These are phyloP conservation scores for Kokia cookei DNA, from an alignment of 441 rosid genomes.

Conservation along the genomic window DNA sequence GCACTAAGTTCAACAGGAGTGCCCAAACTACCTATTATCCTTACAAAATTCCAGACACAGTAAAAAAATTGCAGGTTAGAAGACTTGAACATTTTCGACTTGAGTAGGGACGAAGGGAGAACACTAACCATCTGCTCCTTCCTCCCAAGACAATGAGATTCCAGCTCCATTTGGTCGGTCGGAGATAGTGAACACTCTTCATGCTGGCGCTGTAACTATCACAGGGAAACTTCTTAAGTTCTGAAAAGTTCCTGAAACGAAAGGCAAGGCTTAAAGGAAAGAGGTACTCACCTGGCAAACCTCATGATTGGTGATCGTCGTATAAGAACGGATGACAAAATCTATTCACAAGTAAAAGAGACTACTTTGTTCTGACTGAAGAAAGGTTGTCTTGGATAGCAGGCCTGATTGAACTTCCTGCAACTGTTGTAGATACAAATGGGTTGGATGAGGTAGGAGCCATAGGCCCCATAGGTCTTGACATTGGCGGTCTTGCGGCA, in stretches of 20 bases:
- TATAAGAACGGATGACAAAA: constrained; percentile 4
- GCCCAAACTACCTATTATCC: neutral
- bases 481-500: constrained; percentile 62
- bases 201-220: neutral
- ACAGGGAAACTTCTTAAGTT: neutral
- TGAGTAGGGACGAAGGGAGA: neutral
- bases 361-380: constrained; percentile 34
- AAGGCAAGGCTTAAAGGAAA: neutral
- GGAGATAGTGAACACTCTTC: neutral
- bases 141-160: neutral
- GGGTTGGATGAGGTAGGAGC: constrained; percentile 37
- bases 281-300: constrained; percentile 23
- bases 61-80: constrained; percentile 1
- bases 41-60: constrained; percentile 8
- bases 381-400: constrained; percentile 41
- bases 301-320: constrained; percentile 2
- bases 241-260: neutral
- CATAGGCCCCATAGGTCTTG: constrained; percentile 49
- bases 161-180: neutral
- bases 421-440: constrained; percentile 36
- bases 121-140: neutral
- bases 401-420: constrained; percentile 52
- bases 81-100: neutral
- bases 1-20: neutral
- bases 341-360: constrained; percentile 20